Evolutionary conservation across 106 monocot species (phyloP).

Genomic region (Dendrobium huoshanense): DNA sequence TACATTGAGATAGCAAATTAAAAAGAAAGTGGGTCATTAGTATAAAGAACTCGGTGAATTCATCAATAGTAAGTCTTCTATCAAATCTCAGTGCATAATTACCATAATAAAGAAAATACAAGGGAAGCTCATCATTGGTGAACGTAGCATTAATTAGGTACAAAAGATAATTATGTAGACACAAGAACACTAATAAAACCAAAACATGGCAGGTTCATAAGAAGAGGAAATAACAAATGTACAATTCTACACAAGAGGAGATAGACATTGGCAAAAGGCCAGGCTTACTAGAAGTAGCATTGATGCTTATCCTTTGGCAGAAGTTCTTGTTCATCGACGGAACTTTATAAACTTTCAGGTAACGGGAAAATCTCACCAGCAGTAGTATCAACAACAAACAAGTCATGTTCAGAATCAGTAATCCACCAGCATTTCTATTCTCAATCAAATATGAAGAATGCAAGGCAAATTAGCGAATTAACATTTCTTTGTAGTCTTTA

Average conservation of each 20-base stretch:
- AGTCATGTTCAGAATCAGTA: not conserved
- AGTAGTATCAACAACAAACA: constrained; percentile 4
- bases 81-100: not conserved
- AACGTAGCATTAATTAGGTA: not conserved
- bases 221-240: not conserved
- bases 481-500: not conserved
- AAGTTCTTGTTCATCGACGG: not conserved
- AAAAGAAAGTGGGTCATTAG: not conserved
- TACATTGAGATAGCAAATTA: not conserved
- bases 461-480: not conserved
- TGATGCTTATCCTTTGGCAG: constrained; percentile 1
- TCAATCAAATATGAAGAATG: not conserved
- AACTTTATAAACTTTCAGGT: not conserved
- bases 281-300: constrained; percentile 5
- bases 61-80: not conserved
- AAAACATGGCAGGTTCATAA: not conserved
- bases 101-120: not conserved
- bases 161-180: not conserved
- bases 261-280: not conserved
- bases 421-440: constrained; percentile 1
- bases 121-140: not conserved
- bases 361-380: constrained; percentile 2
- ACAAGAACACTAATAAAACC: not conserved
- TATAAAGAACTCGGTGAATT: not conserved
- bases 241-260: not conserved